Base-by-base conservation (phyloP, 139 green algal species). In the Tetratostichococcus sp. region DNA sequence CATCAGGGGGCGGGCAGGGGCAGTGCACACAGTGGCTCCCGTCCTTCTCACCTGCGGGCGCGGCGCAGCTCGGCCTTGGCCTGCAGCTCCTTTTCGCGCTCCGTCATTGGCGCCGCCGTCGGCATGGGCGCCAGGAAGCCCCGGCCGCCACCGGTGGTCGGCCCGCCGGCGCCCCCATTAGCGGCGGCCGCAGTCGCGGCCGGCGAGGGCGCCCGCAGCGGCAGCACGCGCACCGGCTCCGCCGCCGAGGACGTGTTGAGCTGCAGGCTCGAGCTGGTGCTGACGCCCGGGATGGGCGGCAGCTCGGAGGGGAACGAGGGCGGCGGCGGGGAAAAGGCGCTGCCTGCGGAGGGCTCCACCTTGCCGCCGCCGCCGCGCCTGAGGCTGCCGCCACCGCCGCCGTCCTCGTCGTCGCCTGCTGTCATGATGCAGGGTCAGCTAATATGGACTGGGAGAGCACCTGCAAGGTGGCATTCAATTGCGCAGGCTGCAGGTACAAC, bases 41-140 rank as follows among this genome's bases (percentile, higher is more conserved):
- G 50, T 62, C 11, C 26, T 30, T 3, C 77, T 25, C 66, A 88
- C 83, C 83, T 85, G 25, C 87, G 76, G 19, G 81, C 80, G 34
- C 84, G 67, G n/a, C 84, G 70, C n/a, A 74, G 69, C 70, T 88
- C 84, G 16, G 69, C 65, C 70, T 85, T 88, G 68, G 65, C 30
- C 11, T 43, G 17, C 50, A 62, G 50, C 50, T 62, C 50, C 50
- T 62, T 62, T 17, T 62, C 50, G 19, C 50, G 50, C 50, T 62
- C 50, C 19, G 50, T 75, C 43, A 43, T 71, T 4, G 23, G 31
- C 30, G 30, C 31, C 31, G 67, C 26, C 31, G 25, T 26, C 6
- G 35, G 67, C 65, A 39, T 25, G 25, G 65, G 65, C 30, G 65
- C 14, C 6, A 35, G 65, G 30, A 35, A 35, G 65, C 65, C 65